Evolutionary conservation across 1,139 yeast genomes (phyloP).

Genomic region (Arxiozyma slooffiae): DNA sequence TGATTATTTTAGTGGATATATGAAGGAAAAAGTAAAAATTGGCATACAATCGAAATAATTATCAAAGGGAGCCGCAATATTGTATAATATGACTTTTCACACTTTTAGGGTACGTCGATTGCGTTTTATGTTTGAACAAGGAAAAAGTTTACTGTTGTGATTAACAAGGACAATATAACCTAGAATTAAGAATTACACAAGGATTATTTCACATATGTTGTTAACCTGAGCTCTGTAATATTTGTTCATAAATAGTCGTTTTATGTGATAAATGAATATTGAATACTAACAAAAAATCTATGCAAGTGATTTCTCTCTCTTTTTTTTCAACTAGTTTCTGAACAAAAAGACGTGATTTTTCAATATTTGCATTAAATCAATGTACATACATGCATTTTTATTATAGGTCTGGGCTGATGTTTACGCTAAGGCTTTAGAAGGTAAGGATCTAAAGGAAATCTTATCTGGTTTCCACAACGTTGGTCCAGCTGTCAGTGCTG

Average conservation of each 20-base stretch:
- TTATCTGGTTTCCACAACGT: slow-evolving; percentile 70
- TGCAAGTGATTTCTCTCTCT: not conserved
- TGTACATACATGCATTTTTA: not conserved
- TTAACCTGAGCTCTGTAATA: too few species aligned
- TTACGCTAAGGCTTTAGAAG: slow-evolving; percentile 94
- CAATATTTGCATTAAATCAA: not conserved
- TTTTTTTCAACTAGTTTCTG: not conserved
- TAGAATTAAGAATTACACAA: too few species aligned
- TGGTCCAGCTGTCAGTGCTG: slow-evolving; percentile 54
- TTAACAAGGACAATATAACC: not conserved
- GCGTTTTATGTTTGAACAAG: too few species aligned
- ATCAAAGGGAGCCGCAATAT: too few species aligned
- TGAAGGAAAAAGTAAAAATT: not conserved
- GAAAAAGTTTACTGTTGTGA: not conserved
- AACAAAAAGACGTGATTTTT: not conserved
- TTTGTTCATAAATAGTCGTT: not conserved
- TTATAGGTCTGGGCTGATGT: slow-evolving; percentile 79
- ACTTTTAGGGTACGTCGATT: not conserved
- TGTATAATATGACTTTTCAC: not conserved
- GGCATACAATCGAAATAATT: too few species aligned
- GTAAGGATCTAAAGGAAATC: slow-evolving; percentile 89
- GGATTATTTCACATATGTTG: too few species aligned
- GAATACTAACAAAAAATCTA: not conserved
- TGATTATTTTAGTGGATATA: not conserved
- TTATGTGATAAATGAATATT: not conserved